Base-by-base conservation (phyloP, 805 yeast genomes). In the Naumovozyma castellii region DNA sequence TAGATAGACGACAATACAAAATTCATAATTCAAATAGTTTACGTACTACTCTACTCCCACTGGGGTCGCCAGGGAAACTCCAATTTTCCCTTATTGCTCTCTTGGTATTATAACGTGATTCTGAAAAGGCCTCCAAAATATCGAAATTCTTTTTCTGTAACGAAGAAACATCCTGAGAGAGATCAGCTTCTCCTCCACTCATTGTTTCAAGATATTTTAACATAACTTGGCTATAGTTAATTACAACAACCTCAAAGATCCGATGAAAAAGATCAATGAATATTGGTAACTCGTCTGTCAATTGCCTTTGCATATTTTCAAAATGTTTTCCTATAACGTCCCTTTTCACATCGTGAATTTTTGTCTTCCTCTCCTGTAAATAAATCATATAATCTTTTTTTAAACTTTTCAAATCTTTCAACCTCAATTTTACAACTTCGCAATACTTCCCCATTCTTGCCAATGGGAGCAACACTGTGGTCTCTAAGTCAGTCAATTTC, bases 91-190 rank as follows among this genome's bases (percentile, higher is more conserved):
- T 54, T 5, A 60, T 53, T 3, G 59, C 53, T 19, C 53, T 45
- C 36, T 53, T 61, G 2, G 60, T 59, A 29, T 42, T 46, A 20
- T 51, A 55, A 34, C 61, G 54, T 5, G 66, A 48, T 2, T 48
- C 37, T 0, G 63, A 52, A 42, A 54, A 64, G 28, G 50, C 33
- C 41, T 65, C 66, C 22, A 66, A 46, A 12, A 67, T 62, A 41
- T 66, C 70, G 39, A 62, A 59, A 40, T 63, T 58, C 36, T 57
- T 62, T 13, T 64, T 63, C 3, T 46, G 35, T 5, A 43, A 49
- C 13, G 50, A 29, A 12, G 51, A 5, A 45, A 44, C 2, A 39
- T 59, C 65, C 22, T 51, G 52, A 5, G 49, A 44, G 17, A 62
- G 18, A 13, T 51, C 53, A 5, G 29, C 39, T 2, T 49, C 46